phyloP scores from a whole-genome alignment of 768 basidiomycete species.

The Leucosporidium scottii region DNA sequence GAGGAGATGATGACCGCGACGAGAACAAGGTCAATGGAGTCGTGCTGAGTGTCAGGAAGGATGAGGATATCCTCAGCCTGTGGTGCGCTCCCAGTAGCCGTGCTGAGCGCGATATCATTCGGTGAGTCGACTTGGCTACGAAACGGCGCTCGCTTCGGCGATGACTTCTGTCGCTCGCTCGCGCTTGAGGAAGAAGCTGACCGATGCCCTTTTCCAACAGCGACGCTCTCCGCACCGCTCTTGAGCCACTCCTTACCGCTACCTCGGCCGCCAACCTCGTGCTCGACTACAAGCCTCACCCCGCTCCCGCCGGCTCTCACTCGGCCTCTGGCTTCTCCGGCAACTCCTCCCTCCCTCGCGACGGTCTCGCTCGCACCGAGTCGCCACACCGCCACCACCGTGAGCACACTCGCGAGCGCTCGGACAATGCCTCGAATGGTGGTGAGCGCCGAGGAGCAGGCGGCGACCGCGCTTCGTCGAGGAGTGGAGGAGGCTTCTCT shows the following conservation, averaged over 20 bases:
- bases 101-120: constrained; percentile 65
- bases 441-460: no score
- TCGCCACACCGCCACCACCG: not conserved
- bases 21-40: constrained; percentile 75
- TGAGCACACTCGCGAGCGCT: no score
- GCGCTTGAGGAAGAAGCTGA: not conserved
- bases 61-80: constrained; percentile 85
- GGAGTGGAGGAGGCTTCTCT: no score
- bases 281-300: constrained; percentile 36
- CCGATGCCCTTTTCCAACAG: not conserved
- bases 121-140: constrained; percentile 49
- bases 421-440: no score
- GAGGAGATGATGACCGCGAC: constrained; percentile 17
- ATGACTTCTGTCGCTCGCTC: not conserved
- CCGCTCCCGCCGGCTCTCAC: not conserved
- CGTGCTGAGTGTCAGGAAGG: constrained; percentile 85
- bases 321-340: not conserved
- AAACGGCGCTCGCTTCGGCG: not conserved
- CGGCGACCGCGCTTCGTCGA: no score
- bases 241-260: constrained; percentile 22
- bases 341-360: not conserved
- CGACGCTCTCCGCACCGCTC: constrained; percentile 21
- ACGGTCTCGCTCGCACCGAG: not conserved
- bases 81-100: constrained; percentile 86
- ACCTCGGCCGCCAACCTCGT: constrained; percentile 15